Percentiles rank a stretch among this genome's conserved stretches.
phyloP scores from a whole-genome alignment of 2,329 filamentous ascomycete species.

The Penicillium occitanis region DNA sequence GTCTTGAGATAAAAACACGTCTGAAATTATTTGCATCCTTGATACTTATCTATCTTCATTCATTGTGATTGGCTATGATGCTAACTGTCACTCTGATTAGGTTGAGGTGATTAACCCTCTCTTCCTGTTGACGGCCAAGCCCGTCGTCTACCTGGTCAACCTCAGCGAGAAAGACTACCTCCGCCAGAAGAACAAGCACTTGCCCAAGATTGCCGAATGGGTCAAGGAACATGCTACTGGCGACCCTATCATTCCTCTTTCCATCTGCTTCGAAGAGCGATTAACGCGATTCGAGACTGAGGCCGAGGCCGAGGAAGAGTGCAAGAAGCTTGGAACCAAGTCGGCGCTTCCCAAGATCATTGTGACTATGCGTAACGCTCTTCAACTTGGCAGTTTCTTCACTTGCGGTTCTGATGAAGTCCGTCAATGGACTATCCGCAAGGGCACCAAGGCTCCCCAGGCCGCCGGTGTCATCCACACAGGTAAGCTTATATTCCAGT shows the following conservation, averaged over 20 bases:
- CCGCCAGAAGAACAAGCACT: conserved; percentile 99
- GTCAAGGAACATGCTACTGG: conserved; percentile 85
- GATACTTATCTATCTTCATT: not conserved
- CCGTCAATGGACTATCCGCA: conserved; percentile 95
- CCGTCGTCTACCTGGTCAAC: conserved; percentile 95
- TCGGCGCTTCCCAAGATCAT: conserved; percentile 91
- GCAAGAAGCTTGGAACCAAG: conserved; percentile 81
- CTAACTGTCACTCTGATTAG: conserved; percentile 51
- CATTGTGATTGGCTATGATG: not conserved
- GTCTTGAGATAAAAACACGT: conserved; percentile 80
- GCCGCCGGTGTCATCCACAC: conserved; percentile 97
- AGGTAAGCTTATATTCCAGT: conserved; percentile 31
- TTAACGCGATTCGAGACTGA: conserved; percentile 73
- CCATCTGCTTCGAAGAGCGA: conserved; percentile 89
- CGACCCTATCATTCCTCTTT: conserved; percentile 90
- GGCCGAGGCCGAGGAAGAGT: conserved; percentile 75
- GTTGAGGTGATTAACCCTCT: conserved; percentile 97
- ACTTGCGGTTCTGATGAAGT: conserved; percentile 95
- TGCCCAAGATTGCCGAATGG: conserved; percentile 91
- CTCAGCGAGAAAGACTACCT: conserved; percentile 95
- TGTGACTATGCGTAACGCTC: conserved; percentile 83
- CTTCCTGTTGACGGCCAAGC: conserved; percentile 92
- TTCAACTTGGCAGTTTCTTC: conserved; percentile 95
- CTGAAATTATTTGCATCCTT: conserved; percentile 51
- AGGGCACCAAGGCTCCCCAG: conserved; percentile 94